These are phyloP conservation scores for Atkinsonella texensis DNA, from an alignment of 2,329 filamentous ascomycete genomes.

Conservation along the genomic window DNA sequence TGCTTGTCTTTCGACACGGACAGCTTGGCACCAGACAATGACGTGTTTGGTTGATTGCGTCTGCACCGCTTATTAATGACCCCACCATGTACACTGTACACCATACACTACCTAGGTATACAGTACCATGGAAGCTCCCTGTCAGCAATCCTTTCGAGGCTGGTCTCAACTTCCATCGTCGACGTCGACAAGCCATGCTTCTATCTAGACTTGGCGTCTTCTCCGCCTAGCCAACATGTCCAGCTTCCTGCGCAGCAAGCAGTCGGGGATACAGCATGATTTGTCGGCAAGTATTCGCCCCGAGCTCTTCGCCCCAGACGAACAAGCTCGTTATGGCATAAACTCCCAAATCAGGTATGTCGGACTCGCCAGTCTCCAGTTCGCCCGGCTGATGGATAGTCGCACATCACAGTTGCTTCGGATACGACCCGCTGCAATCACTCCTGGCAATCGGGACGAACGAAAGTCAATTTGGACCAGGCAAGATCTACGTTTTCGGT, in stretches of 20 bases:
- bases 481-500: conserved; percentile 82
- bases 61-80: not conserved
- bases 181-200: conserved; percentile 1
- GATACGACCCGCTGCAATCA: conserved; percentile 89
- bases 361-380: not conserved
- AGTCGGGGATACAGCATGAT: conserved; percentile 85
- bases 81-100: not conserved
- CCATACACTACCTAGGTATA: no score
- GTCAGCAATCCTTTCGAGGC: not conserved
- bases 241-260: conserved; percentile 80
- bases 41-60: not conserved
- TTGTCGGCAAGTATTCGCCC: conserved; percentile 70
- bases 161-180: not conserved
- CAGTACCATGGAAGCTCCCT: not conserved
- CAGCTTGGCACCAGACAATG: no score
- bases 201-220: not conserved
- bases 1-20: no score
- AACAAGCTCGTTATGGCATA: conserved; percentile 73
- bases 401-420: conserved; percentile 46
- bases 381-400: no score
- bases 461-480: conserved; percentile 73
- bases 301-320: conserved; percentile 71
- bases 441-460: conserved; percentile 85
- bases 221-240: conserved; percentile 46
- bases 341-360: conserved; percentile 56